phyloP scores from a whole-genome alignment of 345 rosid species.

The Acer yangbiense region DNA sequence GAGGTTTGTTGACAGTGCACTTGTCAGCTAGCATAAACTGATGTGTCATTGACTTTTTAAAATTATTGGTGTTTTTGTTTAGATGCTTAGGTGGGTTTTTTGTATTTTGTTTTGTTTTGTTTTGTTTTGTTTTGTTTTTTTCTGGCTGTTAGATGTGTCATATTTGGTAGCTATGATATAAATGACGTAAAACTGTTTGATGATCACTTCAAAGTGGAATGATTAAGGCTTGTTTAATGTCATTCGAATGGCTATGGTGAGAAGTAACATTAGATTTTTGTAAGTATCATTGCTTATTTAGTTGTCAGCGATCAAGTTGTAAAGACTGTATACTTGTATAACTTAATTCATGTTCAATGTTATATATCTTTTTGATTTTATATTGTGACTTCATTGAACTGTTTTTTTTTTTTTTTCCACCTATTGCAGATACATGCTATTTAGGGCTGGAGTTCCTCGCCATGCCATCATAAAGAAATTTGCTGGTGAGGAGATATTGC shows the following conservation, averaged over 20 bases:
- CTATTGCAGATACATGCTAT: conserved; percentile 80
- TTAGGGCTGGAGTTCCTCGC: conserved; percentile 93
- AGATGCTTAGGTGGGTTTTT: background rate
- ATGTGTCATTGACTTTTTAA: background rate
- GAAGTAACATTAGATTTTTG: background rate
- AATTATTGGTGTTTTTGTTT: background rate
- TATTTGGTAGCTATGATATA: background rate
- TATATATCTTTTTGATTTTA: background rate
- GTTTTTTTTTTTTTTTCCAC: conserved; percentile 10
- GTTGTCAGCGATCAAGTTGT: background rate
- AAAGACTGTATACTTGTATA: background rate
- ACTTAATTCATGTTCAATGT: background rate
- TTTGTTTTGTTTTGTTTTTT: too few species aligned
- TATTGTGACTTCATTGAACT: background rate
- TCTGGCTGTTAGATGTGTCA: background rate
- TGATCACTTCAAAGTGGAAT: background rate
- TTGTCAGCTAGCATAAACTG: background rate
- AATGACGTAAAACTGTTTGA: background rate
- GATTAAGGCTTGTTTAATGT: background rate
- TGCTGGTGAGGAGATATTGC: conserved; percentile 78
- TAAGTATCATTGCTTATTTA: background rate
- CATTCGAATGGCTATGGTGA: background rate
- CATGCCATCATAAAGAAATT: conserved; percentile 94
- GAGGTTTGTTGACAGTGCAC: background rate
- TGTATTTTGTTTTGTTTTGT: too few species aligned